Evolutionary conservation across 306 rosid genomes (phyloP).

Genomic region (Medicago arabica): DNA sequence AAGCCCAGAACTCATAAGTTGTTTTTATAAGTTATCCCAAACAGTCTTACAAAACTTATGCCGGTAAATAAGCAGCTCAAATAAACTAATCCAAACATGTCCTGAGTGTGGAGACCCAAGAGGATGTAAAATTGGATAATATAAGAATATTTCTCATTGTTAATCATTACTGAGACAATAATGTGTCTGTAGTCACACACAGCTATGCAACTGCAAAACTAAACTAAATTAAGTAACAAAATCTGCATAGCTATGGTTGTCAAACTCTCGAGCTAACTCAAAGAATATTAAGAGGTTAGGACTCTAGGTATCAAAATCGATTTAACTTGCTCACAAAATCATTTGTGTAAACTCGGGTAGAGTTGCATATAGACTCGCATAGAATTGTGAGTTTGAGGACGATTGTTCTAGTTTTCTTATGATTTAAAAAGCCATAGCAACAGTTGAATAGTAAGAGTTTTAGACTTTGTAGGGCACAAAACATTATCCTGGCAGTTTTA

Average conservation of each 20-base stretch:
- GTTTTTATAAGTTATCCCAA: too few relatives aligned
- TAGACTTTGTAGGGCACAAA: background rate
- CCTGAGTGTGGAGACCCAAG: too few relatives aligned
- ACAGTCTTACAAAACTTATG: too few relatives aligned
- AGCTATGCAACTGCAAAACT: background rate
- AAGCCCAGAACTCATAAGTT: too few relatives aligned
- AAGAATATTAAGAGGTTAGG: background rate
- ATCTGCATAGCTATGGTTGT: background rate
- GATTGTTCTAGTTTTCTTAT: background rate
- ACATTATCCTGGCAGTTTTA: too few relatives aligned
- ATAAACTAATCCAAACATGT: too few relatives aligned
- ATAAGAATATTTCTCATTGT: background rate
- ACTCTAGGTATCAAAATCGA: background rate
- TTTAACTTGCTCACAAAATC: background rate
- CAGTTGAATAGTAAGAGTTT: background rate
- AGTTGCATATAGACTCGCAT: background rate
- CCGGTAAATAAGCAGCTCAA: too few relatives aligned
- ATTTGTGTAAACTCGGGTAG: background rate
- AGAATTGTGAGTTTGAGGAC: background rate
- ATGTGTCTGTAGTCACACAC: background rate
- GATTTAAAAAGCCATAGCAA: background rate
- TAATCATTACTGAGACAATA: background rate
- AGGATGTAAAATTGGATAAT: background rate
- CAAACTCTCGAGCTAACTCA: background rate
- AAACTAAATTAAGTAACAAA: slow-evolving; percentile 1